phyloP scores from a whole-genome alignment of 495 filamentous ascomycete genomes.

The Aspergillus hancockii region DNA sequence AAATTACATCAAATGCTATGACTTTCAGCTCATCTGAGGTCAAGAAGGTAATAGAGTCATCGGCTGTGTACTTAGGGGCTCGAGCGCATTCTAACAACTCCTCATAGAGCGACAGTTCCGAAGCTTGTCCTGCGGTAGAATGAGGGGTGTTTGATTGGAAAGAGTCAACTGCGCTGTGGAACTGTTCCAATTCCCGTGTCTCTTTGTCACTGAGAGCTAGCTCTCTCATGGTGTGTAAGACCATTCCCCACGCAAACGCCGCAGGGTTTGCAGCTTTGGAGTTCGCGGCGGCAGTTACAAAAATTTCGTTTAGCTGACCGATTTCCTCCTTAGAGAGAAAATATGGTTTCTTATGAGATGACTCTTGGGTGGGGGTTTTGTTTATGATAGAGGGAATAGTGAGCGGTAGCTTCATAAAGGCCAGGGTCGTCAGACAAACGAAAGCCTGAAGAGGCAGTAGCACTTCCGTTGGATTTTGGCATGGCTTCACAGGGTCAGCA shows the following conservation, averaged over 20 bases:
- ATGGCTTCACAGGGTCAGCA: constrained; percentile 39
- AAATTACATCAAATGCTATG: constrained; percentile 63
- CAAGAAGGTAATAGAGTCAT: constrained; percentile 49
- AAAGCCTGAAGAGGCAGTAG: constrained; percentile 64
- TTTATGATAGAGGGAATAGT: constrained; percentile 34
- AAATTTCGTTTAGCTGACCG: constrained; percentile 61
- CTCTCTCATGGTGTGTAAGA: constrained; percentile 67
- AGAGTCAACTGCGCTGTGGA: constrained; percentile 60
- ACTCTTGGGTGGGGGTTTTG: constrained; percentile 14
- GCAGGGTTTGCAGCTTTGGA: constrained; percentile 62
- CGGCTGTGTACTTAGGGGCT: constrained; percentile 37
- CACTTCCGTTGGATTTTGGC: constrained; percentile 49
- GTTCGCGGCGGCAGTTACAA: constrained; percentile 53
- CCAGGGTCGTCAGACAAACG: constrained; percentile 69
- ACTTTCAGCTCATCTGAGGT: constrained; percentile 54
- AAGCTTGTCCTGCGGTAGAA: constrained; percentile 25
- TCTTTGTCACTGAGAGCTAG: constrained; percentile 59
- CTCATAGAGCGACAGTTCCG: constrained; percentile 49
- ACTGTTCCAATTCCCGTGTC: constrained; percentile 60
- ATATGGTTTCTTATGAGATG: constrained; percentile 52
- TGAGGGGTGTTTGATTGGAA: constrained; percentile 43
- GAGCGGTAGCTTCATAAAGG: constrained; percentile 67
- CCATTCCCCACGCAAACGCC: constrained; percentile 73
- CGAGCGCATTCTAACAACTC: constrained; percentile 51
- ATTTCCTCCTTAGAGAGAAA: constrained; percentile 63